Percentiles rank a stretch among this genome's conserved stretches.
These are phyloP conservation scores for Quercus bicolor DNA, from an alignment of 306 rosid genomes.

Conservation along the genomic window DNA sequence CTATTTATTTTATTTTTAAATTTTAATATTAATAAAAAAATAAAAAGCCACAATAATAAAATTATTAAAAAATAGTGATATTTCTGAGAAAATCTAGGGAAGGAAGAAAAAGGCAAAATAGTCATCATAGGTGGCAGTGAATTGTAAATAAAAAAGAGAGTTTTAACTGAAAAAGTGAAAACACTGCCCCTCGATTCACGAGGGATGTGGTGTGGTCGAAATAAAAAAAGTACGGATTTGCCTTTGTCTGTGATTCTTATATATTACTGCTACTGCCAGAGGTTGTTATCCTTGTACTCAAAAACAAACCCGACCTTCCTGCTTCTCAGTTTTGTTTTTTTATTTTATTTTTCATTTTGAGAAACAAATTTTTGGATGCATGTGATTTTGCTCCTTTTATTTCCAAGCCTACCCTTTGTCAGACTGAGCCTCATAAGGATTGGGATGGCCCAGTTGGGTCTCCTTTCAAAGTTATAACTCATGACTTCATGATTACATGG, in stretches of 20 bases:
- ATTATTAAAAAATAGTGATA: slow-evolving; percentile 16
- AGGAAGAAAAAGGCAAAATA: slow-evolving; percentile 22
- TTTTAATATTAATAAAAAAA: slow-evolving; percentile 21
- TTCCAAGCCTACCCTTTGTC: slow-evolving; percentile 27
- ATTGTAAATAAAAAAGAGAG: neutral
- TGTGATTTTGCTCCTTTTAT: slow-evolving; percentile 26
- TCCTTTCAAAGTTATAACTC: neutral
- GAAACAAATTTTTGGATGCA: slow-evolving; percentile 32
- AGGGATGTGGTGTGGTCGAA: slow-evolving; percentile 39
- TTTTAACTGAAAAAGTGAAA: slow-evolving; percentile 50
- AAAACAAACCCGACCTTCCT: slow-evolving; percentile 47
- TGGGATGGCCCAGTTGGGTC: neutral
- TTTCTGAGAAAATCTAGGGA: slow-evolving; percentile 39
- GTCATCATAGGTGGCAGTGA: slow-evolving; percentile 46
- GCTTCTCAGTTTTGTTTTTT: neutral
- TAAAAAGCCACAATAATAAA: neutral
- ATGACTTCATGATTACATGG: slow-evolving; percentile 8
- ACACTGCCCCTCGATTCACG: slow-evolving; percentile 63
- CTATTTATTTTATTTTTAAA: neutral
- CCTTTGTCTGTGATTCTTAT: slow-evolving; percentile 47
- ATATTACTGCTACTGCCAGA: slow-evolving; percentile 57
- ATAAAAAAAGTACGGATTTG: slow-evolving; percentile 41
- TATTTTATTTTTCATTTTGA: neutral
- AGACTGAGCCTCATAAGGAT: neutral
- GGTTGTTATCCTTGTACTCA: slow-evolving; percentile 77